Evolutionary conservation across 345 rosid genomes (phyloP).

Genomic region (Odontarrhena argentea): DNA sequence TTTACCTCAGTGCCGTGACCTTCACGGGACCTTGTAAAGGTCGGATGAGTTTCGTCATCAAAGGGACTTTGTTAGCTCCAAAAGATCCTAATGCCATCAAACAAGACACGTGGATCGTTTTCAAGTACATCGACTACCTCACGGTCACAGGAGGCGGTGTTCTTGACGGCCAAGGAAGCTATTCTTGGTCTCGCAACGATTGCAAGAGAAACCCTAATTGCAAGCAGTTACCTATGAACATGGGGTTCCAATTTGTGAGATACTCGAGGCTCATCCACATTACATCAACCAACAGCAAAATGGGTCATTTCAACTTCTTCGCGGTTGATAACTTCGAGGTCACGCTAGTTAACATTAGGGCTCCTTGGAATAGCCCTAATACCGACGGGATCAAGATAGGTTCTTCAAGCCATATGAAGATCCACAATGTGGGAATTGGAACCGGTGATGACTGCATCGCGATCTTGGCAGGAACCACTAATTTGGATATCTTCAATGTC

Average conservation of each 20-base stretch:
- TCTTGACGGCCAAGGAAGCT: constrained; percentile 41
- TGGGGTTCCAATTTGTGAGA: constrained; percentile 38
- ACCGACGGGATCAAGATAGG: constrained; percentile 45
- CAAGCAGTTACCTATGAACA: constrained; percentile 30
- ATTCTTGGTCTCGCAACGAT: constrained; percentile 30
- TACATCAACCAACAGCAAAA: constrained; percentile 41
- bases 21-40: constrained; percentile 37
- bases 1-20: constrained; percentile 30
- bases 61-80: constrained; percentile 41
- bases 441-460: constrained; percentile 42
- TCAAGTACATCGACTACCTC: constrained; percentile 33
- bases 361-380: constrained; percentile 41
- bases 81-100: constrained; percentile 33
- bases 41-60: constrained; percentile 37
- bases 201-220: constrained; percentile 28
- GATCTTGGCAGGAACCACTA: constrained; percentile 22
- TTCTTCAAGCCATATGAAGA: constrained; percentile 1
- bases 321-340: constrained; percentile 10
- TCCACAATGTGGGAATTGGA: constrained; percentile 13
- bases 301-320: constrained; percentile 39
- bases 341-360: constrained; percentile 10
- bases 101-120: constrained; percentile 36
- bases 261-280: constrained; percentile 24
- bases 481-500: constrained; percentile 23
- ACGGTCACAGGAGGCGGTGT: constrained; percentile 37